A percentile compares a stretch with the other conserved stretches of the same genome.
Conservation (phyloP, 2,329 filamentous ascomycete species). For the Botrytis pseudocinerea region DNA sequence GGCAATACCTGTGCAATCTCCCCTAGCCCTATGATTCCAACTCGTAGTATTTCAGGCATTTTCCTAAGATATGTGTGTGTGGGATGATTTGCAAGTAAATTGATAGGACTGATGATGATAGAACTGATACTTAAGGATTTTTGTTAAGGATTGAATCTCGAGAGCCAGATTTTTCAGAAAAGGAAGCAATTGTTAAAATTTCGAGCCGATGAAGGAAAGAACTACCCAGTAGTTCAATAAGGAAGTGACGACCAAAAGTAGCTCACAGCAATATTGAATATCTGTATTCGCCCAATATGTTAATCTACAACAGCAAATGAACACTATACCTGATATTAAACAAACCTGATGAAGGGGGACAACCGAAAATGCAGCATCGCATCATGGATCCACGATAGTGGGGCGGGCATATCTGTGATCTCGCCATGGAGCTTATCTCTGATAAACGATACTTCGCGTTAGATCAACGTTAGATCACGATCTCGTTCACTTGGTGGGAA, state of each 20-base stretch:
- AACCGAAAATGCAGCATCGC: constrained; percentile 6
- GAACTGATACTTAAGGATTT: background rate
- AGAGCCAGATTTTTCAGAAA: background rate
- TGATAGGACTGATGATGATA: background rate
- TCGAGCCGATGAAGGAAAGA: background rate
- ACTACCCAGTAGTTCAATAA: background rate
- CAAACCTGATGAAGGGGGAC: background rate
- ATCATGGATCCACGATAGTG: constrained; percentile 8
- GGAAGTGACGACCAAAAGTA: background rate
- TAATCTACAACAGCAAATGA: background rate
- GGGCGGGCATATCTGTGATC: background rate
- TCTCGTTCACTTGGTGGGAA: background rate
- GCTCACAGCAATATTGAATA: background rate
- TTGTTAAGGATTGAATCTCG: background rate
- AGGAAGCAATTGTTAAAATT: background rate
- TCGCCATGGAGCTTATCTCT: background rate
- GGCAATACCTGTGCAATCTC: constrained; percentile 47
- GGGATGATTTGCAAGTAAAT: background rate
- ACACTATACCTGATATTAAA: background rate
- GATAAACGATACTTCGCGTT: background rate
- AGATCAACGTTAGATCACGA: background rate
- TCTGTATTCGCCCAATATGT: background rate
- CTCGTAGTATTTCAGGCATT: constrained; percentile 24
- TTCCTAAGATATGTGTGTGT: background rate
- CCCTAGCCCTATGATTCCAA: constrained; percentile 45